Percentiles rank a stretch among this genome's conserved stretches.
Conservation (phyloP, 1,139 yeast species). For the Nakaseomyces nivariensis region DNA sequence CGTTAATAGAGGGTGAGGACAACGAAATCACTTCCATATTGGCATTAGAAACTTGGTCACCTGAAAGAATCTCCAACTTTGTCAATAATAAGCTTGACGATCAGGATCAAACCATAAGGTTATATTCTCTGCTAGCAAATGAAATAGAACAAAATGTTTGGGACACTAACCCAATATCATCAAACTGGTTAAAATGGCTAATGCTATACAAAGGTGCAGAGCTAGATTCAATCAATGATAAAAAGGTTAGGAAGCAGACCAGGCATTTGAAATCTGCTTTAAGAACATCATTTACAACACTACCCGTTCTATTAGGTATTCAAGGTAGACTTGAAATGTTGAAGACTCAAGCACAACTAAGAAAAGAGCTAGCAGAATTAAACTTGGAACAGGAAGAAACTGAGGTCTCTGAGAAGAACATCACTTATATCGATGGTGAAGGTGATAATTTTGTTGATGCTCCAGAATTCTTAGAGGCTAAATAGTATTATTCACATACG, state of each 20-base stretch:
- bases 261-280: conserved; percentile 23
- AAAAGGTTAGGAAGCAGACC: conserved; percentile 17
- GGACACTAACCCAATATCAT: conserved; percentile 12
- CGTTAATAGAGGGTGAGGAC: conserved; percentile 10
- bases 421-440: conserved; percentile 42
- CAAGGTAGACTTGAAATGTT: conserved; percentile 79
- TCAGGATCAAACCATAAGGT: conserved; percentile 8
- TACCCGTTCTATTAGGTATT: conserved; percentile 68
- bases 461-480: conserved; percentile 11
- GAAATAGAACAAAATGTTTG: conserved; percentile 18
- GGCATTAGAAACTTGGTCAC: conserved; percentile 17
- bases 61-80: conserved; percentile 19
- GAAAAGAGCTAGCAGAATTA: conserved; percentile 40
- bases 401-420: conserved; percentile 19
- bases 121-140: conserved; percentile 14
- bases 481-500: neutral
- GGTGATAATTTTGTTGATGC: conserved; percentile 40
- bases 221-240: conserved; percentile 10
- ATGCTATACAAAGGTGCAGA: conserved; percentile 13
- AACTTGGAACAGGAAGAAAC: conserved; percentile 11
- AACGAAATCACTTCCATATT: conserved; percentile 9
- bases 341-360: conserved; percentile 60
- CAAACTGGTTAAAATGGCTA: conserved; percentile 26
- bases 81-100: conserved; percentile 11
- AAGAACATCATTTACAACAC: conserved; percentile 19